Evolutionary conservation across 352 stramenopile species (phyloP).

Genomic region (Phytopythium mirpurense): DNA sequence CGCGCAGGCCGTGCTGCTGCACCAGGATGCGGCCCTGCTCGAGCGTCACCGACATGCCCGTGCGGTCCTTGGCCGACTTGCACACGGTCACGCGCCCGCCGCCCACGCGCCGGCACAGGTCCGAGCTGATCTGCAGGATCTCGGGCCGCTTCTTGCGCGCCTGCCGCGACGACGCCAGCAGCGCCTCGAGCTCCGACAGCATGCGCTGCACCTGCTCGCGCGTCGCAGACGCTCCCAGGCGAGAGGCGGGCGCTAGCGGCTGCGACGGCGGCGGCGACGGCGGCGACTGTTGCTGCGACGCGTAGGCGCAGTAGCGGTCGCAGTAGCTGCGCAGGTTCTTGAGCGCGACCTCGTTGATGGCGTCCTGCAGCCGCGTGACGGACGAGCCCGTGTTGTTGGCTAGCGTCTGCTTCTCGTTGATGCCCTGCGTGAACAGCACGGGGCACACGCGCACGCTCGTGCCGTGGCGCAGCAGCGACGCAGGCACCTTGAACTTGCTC

Average conservation of each 20-base stretch:
- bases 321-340: slow-evolving; percentile 62
- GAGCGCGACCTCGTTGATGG: slow-evolving; percentile 78
- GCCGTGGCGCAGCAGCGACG: slow-evolving; percentile 45
- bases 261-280: no score
- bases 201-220: slow-evolving; percentile 55
- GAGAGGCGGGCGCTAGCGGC: no score
- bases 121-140: slow-evolving; percentile 81
- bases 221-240: slow-evolving; percentile 10
- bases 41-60: slow-evolving; percentile 96
- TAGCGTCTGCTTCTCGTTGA: slow-evolving; percentile 92
- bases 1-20: slow-evolving; percentile 64
- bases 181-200: slow-evolving; percentile 57
- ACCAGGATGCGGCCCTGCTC: slow-evolving; percentile 89
- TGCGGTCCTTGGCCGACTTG: slow-evolving; percentile 98
- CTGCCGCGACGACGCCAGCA: slow-evolving; percentile 62
- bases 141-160: slow-evolving; percentile 79
- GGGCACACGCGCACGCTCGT: slow-evolving; percentile 61
- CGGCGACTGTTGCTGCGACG: slow-evolving; percentile 23
- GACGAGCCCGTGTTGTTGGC: slow-evolving; percentile 86
- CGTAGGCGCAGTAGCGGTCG: slow-evolving; percentile 76
- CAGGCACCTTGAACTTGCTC: slow-evolving; percentile 65
- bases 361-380: slow-evolving; percentile 70
- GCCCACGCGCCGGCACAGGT: slow-evolving; percentile 75
- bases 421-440: slow-evolving; percentile 85
- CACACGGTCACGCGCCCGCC: slow-evolving; percentile 93